phyloP scores from a whole-genome alignment of 495 filamentous ascomycete species.

The Neurospora sp. region DNA sequence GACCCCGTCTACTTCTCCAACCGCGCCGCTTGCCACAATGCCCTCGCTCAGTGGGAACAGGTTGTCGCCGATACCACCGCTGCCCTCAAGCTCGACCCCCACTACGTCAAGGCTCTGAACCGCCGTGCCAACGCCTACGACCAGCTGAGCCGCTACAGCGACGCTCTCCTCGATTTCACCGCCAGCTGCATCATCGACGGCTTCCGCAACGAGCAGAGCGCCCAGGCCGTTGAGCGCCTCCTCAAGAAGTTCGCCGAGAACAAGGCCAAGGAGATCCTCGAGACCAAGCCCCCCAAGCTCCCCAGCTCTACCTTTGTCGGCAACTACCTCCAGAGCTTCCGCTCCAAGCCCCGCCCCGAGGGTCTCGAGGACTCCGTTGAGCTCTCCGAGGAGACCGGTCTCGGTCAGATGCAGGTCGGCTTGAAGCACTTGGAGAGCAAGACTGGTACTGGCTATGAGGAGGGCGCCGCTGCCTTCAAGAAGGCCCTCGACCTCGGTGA shows the following conservation, averaged over 20 bases:
- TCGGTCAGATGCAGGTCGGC: slow-evolving; percentile 75
- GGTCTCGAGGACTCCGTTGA: slow-evolving; percentile 75
- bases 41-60: slow-evolving; percentile 83
- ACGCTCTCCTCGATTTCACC: slow-evolving; percentile 93
- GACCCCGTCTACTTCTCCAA: slow-evolving; percentile 99
- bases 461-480: slow-evolving; percentile 75
- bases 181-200: slow-evolving; percentile 98
- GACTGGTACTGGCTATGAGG: slow-evolving; percentile 81
- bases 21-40: slow-evolving; percentile 93
- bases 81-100: slow-evolving; percentile 79
- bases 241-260: slow-evolving; percentile 95
- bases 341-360: slow-evolving; percentile 61
- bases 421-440: slow-evolving; percentile 70
- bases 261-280: slow-evolving; percentile 81
- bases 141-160: slow-evolving; percentile 79
- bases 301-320: slow-evolving; percentile 93
- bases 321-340: slow-evolving; percentile 98
- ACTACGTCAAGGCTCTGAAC: slow-evolving; percentile 97
- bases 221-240: slow-evolving; percentile 80
- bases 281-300: slow-evolving; percentile 57
- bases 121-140: slow-evolving; percentile 93
- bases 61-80: slow-evolving; percentile 96
- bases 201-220: slow-evolving; percentile 81
- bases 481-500: slow-evolving; percentile 73
- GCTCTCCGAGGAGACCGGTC: slow-evolving; percentile 65